Base-by-base conservation (phyloP, 495 filamentous ascomycete species). In the Pseudevernia furfuracea region DNA sequence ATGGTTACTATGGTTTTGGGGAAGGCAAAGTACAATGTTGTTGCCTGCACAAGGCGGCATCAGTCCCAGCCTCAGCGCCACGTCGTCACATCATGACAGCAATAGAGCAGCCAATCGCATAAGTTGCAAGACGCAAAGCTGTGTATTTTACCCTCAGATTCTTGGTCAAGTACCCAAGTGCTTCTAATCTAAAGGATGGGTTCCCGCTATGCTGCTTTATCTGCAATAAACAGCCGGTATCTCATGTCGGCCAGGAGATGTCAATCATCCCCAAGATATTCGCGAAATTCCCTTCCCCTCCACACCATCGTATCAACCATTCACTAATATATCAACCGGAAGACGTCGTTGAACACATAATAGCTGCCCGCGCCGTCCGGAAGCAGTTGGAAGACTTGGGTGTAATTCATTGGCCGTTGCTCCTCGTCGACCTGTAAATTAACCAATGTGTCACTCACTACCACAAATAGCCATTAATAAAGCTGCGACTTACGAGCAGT, bases 341-440 rank as follows among this genome's bases (percentile, higher is more conserved):
- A 97, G 76, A 96, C 77, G 73, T 97, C 92, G 80, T 96, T 96
- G 78, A 85, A 86, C 71, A 97, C 87, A 73, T 83, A 96, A 80
- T 86, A 96, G 76, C 80, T 84, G 52, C 85, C 88, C 34, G 68
- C 15, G n/a, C 75, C 77, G 36, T 92, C 88, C 43, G 86, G 87
- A 65, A 82, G 73, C 55, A 97, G 84, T 69, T 92, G 88, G 82
- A 96, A 97, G 37, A 78, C 74, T 79, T 97, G 92, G 39, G 85
- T 85, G 77, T 89, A 97, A 80, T 81, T 88, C 83, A 96, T 90
- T 48, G 91, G 89, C 65, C 82, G 80, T 67, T 86, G 77, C 73
- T 90, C 83, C 60, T 89, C 91, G 63, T 96, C 92, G 68, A 91
- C 85, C 92, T 96, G 69, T 46, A 55, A 49, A 12, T 12, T 11